A percentile compares a stretch with the other conserved stretches of the same genome.
These are phyloP conservation scores for Rhizodiscina lignyota DNA, from an alignment of 495 filamentous ascomycete genomes.

Conservation along the genomic window DNA sequence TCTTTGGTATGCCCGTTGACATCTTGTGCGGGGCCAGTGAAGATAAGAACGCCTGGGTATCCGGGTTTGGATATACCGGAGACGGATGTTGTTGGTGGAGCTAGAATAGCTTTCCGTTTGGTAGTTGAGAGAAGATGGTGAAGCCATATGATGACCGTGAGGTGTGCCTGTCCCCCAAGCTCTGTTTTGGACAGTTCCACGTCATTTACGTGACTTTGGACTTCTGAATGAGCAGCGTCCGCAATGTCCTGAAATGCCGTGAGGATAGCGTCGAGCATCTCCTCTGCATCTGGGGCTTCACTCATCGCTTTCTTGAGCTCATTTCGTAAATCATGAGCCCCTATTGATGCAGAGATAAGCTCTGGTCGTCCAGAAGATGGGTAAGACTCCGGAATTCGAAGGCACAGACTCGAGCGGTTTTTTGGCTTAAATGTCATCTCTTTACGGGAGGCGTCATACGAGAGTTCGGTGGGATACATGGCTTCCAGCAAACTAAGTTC, in stretches of 20 bases:
- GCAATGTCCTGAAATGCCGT: slow-evolving; percentile 14
- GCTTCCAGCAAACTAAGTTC: slow-evolving; percentile 19
- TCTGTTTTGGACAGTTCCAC: not conserved
- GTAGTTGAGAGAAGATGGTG: slow-evolving; percentile 23
- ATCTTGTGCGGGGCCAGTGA: slow-evolving; percentile 13
- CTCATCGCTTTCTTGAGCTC: slow-evolving; percentile 10
- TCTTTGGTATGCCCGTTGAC: slow-evolving; percentile 20
- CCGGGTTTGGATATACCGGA: slow-evolving; percentile 23
- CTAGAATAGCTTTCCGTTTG: slow-evolving; percentile 22
- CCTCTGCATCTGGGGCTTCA: slow-evolving; percentile 13
- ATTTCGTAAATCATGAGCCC: slow-evolving; percentile 14
- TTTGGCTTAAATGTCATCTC: slow-evolving; percentile 15
- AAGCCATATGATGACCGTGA: slow-evolving; percentile 24
- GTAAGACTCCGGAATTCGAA: slow-evolving; percentile 18
- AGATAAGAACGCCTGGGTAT: slow-evolving; percentile 23
- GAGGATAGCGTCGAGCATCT: slow-evolving; percentile 20
- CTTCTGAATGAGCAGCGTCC: slow-evolving; percentile 1
- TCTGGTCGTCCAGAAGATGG: slow-evolving; percentile 11
- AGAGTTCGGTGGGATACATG: slow-evolving; percentile 21
- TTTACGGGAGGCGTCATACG: slow-evolving; percentile 8
- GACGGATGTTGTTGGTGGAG: slow-evolving; percentile 9
- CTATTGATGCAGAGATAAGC: slow-evolving; percentile 13
- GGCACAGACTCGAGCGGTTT: slow-evolving; percentile 7
- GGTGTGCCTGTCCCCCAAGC: slow-evolving; percentile 2
- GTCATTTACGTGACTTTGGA: not conserved